Conservation (phyloP, 2,329 filamentous ascomycete species). For the Cryphonectria radicalis region DNA sequence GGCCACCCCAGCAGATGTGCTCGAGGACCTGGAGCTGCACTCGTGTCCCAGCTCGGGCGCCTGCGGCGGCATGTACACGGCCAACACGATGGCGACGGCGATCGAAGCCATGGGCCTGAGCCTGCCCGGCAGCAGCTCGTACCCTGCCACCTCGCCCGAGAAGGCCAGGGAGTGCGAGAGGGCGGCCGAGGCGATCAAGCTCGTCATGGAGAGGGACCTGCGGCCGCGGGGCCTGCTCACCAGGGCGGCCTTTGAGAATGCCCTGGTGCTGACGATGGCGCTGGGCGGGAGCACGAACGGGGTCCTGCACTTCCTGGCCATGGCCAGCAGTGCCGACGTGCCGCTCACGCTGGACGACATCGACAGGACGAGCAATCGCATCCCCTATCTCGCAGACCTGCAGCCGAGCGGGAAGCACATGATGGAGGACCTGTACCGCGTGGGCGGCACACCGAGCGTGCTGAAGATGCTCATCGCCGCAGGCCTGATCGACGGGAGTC, state of each 20-base stretch:
- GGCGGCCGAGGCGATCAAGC: conserved; percentile 76
- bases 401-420: conserved; percentile 88
- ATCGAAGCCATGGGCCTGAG: conserved; percentile 78
- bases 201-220: conserved; percentile 76
- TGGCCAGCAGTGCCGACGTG: conserved; percentile 79
- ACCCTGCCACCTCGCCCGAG: conserved; percentile 72
- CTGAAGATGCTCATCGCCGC: conserved; percentile 87
- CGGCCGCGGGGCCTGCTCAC: conserved; percentile 79
- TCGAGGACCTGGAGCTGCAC: conserved; percentile 92
- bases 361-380: conserved; percentile 79
- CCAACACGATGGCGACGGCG: conserved; percentile 76
- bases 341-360: conserved; percentile 87
- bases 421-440: conserved; percentile 82
- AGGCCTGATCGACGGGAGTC: conserved; percentile 77
- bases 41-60: conserved; percentile 85
- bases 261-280: conserved; percentile 81
- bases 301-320: conserved; percentile 82
- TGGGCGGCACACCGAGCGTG: conserved; percentile 84
- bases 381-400: conserved; percentile 78
- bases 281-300: conserved; percentile 86
- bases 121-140: conserved; percentile 80
- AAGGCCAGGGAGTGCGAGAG: conserved; percentile 75
- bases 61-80: conserved; percentile 85
- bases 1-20: conserved; percentile 77
- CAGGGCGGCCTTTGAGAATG: conserved; percentile 80